phyloP scores from a whole-genome alignment of 805 yeast species.

The Yarrowia sp. region DNA sequence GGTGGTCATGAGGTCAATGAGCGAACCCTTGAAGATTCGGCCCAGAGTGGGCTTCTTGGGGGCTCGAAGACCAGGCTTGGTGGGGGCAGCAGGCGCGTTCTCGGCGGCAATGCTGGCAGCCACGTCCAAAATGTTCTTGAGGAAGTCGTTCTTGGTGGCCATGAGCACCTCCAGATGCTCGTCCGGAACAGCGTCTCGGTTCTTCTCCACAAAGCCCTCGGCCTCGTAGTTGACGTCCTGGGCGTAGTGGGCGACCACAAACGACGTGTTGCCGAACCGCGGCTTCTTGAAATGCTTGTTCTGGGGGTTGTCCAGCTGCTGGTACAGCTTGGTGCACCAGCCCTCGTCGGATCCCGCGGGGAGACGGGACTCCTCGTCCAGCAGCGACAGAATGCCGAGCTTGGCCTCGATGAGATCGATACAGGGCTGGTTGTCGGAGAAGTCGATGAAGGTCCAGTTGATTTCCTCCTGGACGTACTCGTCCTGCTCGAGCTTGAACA shows the following conservation, averaged over 20 bases:
- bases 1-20: conserved; percentile 90
- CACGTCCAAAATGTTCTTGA: conserved; percentile 63
- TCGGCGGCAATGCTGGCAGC: conserved; percentile 65
- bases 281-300: conserved; percentile 82
- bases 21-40: conserved; percentile 88
- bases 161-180: conserved; percentile 88
- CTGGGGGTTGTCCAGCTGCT: conserved; percentile 80
- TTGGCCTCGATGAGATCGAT: conserved; percentile 88
- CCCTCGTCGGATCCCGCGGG: conserved; percentile 94
- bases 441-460: conserved; percentile 96
- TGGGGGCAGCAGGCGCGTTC: conserved; percentile 52
- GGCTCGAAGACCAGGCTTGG: conserved; percentile 53
- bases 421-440: conserved; percentile 96
- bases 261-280: conserved; percentile 89
- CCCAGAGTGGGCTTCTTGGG: conserved; percentile 90
- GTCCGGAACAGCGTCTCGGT: conserved; percentile 96
- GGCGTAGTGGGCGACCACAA: conserved; percentile 92
- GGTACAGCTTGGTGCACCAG: conserved; percentile 90
- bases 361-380: conserved; percentile 94
- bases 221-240: conserved; percentile 89
- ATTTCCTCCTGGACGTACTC: conserved; percentile 91
- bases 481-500: conserved; percentile 95
- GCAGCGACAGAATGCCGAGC: conserved; percentile 82
- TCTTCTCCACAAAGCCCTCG: conserved; percentile 95
- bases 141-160: conserved; percentile 68